Evolutionary conservation across 352 stramenopile species (phyloP), one percentile per base, ranked within the genome.

Genomic region (Phytophthora tentaculata): DNA sequence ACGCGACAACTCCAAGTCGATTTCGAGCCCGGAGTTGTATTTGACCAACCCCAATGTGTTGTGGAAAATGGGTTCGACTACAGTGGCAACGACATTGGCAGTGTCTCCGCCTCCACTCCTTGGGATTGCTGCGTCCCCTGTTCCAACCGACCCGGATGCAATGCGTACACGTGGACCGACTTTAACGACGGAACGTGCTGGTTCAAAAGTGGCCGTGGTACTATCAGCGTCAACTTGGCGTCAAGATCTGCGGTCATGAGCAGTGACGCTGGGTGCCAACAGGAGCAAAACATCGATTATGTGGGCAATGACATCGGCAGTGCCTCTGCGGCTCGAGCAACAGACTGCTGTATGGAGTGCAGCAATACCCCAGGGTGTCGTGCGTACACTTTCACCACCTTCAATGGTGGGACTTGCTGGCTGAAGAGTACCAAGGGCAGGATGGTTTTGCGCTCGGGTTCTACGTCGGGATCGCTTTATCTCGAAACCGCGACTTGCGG

Each of bases 101-200:
- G 52, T 49, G 37, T 19, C 3, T 37, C 17, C 6, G 48, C 56
- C 12, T 19, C 60, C 5, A 56, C 43, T 5, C 53, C 66, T 5
- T 72, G 61, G 37, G 67, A 69, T 51, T 80, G 58, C 49, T 78
- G 72, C 37, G 35, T 55, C 20, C 45, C 65, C 2, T 79, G 71
- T 20, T 58, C 43, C n/a, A 45, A 28, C 17, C 22, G 2, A 43
- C 5, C 58, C 19, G 52, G 52, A 28, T 85, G 75, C 65, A 71
- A 65, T n/a, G 79, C 74, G 1, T 86, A 76, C 54, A 77, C 80
- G 19, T 91, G 79, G 79, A 84, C 56, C 9, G 58, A 64, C 39
- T 60, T 51, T 47, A 78, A 78, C 43, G 79, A 73, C 17, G 80
- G 80, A 23, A 88, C 75, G 35, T 88, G 64, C 19, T 72, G 50